Base-by-base conservation (phyloP, 108 stramenopile species). In the Skeletonema potamos region DNA sequence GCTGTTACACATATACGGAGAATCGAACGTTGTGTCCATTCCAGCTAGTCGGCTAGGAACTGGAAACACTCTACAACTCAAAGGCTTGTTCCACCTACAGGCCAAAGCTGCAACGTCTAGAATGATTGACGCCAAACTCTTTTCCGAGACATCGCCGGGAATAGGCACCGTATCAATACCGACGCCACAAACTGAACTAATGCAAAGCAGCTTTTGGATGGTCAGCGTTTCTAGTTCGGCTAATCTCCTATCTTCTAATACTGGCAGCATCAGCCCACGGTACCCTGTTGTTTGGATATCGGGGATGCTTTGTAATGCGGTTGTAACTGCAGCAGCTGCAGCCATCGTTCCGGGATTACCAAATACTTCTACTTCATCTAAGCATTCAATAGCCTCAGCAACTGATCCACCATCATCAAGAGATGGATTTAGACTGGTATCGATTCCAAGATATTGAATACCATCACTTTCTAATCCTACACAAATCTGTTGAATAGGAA, bases 161-260 rank as follows among this genome's bases (percentile, higher is more conserved):
- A 95, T 65, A 18, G 94, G 94, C n/a, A 95, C 90, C 0, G 92
- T 92, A 54, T 95, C 94, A 2, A 95, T 73, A 9, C 94, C 94
- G 5, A 95, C 94, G 1, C 94, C 94, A 72, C 94, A 95, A 1
- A 92, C 91, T 24, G 83, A 87, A 29, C 87, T 87, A 17, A 95
- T 82, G 36, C 68, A 77, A 34, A 95, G 62, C 9, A 95, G 67
- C 65, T 92, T 62, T 26, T 77, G 64, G 67, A 80, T 76, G 73
- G 82, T 48, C 43, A 66, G 13, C 74, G 48, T 54, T 26, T 56
- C 37, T 3, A 92, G 62, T 67, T 91, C 86, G 0, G 89, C 84
- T 34, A 95, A 65, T 54, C 94, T 69, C 4, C 33, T 24, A 67
- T 95, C 94, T 73, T 95, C 94, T 29, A 89, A 86, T 1, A 95